Evolutionary conservation across 169 alveolate genomes (phyloP).

Genomic region (Plasmodium vinckei): DNA sequence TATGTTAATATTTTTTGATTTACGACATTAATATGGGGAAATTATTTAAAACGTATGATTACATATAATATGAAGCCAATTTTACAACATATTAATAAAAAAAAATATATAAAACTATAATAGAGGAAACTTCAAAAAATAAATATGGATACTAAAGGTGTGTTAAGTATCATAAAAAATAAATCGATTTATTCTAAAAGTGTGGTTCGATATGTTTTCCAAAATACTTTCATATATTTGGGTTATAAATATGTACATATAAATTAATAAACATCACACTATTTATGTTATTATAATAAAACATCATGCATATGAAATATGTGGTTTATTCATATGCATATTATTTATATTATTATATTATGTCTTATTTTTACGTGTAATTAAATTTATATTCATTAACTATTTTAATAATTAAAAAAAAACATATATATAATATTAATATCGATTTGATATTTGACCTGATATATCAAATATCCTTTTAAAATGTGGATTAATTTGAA

Average conservation of each 20-base stretch:
- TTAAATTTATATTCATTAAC: constrained; percentile 3
- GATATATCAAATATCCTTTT: neutral
- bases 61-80: neutral
- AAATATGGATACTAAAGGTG: neutral
- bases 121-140: too few relatives aligned
- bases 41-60: neutral
- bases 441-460: neutral
- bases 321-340: constrained; percentile 2
- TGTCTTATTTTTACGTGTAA: constrained; percentile 3
- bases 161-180: constrained; percentile 7
- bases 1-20: neutral
- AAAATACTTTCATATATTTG: constrained; percentile 8
- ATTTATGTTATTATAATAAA: neutral
- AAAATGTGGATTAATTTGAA: constrained; percentile 3
- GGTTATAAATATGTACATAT: neutral
- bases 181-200: constrained; percentile 9
- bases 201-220: constrained; percentile 4
- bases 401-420: constrained; percentile 4
- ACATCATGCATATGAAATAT: neutral
- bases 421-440: neutral
- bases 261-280: constrained; percentile 4
- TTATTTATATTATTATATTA: neutral
- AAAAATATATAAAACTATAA: too few relatives aligned
- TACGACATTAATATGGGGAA: neutral
- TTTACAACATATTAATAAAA: neutral